These are phyloP conservation scores for Meyerozyma carpophila DNA, from an alignment of 1,139 yeast genomes.

Conservation along the genomic window DNA sequence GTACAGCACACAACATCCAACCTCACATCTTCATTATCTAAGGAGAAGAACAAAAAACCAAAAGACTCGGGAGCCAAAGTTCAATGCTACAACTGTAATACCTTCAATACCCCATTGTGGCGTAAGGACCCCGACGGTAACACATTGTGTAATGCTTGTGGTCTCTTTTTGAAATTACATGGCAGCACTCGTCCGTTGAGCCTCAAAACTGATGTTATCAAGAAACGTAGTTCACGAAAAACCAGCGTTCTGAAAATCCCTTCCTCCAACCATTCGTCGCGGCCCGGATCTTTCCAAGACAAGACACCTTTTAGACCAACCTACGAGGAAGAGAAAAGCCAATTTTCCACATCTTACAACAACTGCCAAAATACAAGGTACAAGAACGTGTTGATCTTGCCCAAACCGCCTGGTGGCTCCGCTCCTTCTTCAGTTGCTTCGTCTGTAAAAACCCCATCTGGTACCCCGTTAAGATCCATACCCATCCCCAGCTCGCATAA, in stretches of 20 bases:
- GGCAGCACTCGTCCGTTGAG: conserved; percentile 56
- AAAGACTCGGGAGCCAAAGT: conserved; percentile 10
- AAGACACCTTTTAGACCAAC: neutral
- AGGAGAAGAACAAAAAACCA: conserved; percentile 11
- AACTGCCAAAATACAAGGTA: conserved; percentile 15
- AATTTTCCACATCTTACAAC: conserved; percentile 4
- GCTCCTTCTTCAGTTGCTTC: conserved; percentile 3
- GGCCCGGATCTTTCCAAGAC: conserved; percentile 3
- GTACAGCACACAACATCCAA: conserved; percentile 20
- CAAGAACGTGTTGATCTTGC: conserved; percentile 39
- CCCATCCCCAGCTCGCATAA: conserved; percentile 19
- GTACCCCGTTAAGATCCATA: conserved; percentile 15
- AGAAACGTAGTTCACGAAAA: conserved; percentile 45
- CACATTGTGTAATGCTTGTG: conserved; percentile 58
- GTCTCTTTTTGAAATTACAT: conserved; percentile 50
- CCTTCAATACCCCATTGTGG: conserved; percentile 56
- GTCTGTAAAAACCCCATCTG: conserved; percentile 5
- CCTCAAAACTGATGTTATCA: conserved; percentile 53
- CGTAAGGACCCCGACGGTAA: conserved; percentile 52
- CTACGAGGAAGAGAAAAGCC: neutral
- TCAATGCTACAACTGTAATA: conserved; percentile 49
- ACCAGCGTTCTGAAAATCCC: conserved; percentile 4
- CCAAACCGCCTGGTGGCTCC: conserved; percentile 26
- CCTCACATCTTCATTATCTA: conserved; percentile 25
- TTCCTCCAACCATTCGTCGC: conserved; percentile 5